Evolutionary conservation across 495 filamentous ascomycete genomes (phyloP), one percentile per base, ranked within the genome.

Genomic region (Cercophora sp.): DNA sequence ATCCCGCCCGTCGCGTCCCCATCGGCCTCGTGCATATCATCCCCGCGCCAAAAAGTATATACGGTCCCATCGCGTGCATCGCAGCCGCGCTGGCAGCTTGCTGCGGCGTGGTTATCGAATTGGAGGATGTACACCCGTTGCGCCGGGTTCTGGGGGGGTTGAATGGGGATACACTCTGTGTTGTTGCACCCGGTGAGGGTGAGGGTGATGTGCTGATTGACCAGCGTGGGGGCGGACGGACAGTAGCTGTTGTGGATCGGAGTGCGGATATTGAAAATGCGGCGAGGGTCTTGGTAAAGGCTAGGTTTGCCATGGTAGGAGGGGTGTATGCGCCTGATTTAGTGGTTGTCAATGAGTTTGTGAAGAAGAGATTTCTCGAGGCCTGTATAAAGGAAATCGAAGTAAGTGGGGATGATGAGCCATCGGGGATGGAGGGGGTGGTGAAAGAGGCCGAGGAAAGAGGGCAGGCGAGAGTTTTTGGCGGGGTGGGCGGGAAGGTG

Each of bases 341-440:
- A 3, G 77, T 82, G 1, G 55, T 82, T 0, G 79, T 83, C 19
- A 76, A 83, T 46, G 78, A 82, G 56, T 82, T 74, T 52, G 69
- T 66, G 4, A 78, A 78, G 68, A 69, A 76, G 46, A 60, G 64
- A 0, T 80, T 82, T 43, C 52, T 77, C 0, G 67, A 76, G 41
- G 69, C 73, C 1, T 67, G 73, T 36, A n/a, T n/a, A n/a, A n/a
- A n/a, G n/a, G n/a, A n/a, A n/a, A n/a, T 40, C 36, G 11, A 16
- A 43, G 32, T 51, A 55, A 16, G 56, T 52, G 3, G 48, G 32
- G 9, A 19, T n/a, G n/a, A n/a, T n/a, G 49, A 9, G 18, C 45
- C 15, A 50, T 58, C 23, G 47, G 39, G 32, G 34, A 16, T 20
- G 44, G 25, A 29, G 41, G 1, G 18, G 44, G 20, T n/a, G 1